Evolutionary conservation across 768 basidiomycete genomes (phyloP).

Genomic region (Leccinum boreale): DNA sequence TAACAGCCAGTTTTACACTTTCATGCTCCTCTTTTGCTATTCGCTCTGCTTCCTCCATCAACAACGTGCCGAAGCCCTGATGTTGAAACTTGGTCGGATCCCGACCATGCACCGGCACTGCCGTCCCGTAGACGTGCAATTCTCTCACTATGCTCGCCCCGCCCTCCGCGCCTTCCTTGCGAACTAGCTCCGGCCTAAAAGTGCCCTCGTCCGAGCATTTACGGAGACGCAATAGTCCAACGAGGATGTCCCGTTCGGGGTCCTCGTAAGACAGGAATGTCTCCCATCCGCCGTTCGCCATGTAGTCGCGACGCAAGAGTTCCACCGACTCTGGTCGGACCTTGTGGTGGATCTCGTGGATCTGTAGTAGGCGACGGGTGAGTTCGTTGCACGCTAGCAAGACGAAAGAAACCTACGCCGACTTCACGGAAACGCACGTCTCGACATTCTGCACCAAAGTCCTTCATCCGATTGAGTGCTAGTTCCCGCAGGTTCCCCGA

Average conservation of each 20-base stretch:
- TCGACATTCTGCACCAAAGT: conserved; percentile 95
- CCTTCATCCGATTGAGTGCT: conserved; percentile 96
- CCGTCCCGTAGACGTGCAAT: conserved; percentile 96
- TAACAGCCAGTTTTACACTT: conserved; percentile 94
- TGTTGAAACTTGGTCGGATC: conserved; percentile 99
- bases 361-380: conserved; percentile 42
- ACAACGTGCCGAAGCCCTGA: conserved; percentile 91
- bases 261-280: conserved; percentile 99
- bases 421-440: conserved; percentile 98
- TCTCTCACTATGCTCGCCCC: conserved; percentile 92
- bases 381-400: not conserved
- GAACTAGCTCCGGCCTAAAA: conserved; percentile 88
- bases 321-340: conserved; percentile 95
- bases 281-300: conserved; percentile 99
- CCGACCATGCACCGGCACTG: conserved; percentile 93
- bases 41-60: conserved; percentile 99
- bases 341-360: conserved; percentile 98
- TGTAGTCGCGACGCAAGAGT: conserved; percentile 90
- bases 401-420: conserved; percentile 57
- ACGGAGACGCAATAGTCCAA: conserved; percentile 86
- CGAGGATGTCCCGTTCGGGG: conserved; percentile 92
- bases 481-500: conserved; percentile 95
- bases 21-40: conserved; percentile 98
- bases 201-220: conserved; percentile 98
- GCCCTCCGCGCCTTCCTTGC: conserved; percentile 64